Evolutionary conservation across 192 early-diverging fungal species (phyloP), one percentile per base, ranked within the genome.

Genomic region (Coemansia sp.): DNA sequence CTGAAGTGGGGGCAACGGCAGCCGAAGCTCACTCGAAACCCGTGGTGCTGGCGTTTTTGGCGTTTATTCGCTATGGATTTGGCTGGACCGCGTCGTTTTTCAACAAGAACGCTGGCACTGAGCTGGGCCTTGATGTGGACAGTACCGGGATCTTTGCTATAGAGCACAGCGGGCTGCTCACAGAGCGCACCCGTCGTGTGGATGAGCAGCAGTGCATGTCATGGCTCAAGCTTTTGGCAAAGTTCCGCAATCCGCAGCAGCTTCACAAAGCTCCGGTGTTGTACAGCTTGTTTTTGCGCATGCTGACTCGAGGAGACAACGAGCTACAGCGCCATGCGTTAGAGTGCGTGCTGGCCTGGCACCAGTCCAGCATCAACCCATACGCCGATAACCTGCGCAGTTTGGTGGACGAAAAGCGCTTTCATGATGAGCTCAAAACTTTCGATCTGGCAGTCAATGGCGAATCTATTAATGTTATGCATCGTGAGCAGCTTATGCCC

Each of bases 401-500:
- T 14, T 67, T 99, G 31, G 67, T 89, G 5, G 87, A 93, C 39
- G 94, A 97, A 20, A 77, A 79, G 44, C 88, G 86, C 55, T 97
- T 96, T 83, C 87, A 96, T n/a, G 94, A 97, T 59, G 85, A 87
- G 56, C 79, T 98, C 18, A 78, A 89, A 21, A 86, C 84, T 1
- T 84, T 96, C 38, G 78, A 88, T 43, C 63, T 94, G 31, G 83
- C 83, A 12, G 72, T 81, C 13, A 72, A 82, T 12, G 83, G 81
- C 55, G 69, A 65, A 5, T 75, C 78, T 0, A 81, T 93, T 47
- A 84, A 88, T 53, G 59, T 73, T 5, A 65, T 80, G 37, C 85
- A 94, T 63, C 84, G 89, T 30, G 77, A 78, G 14, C 81, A 83
- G 15, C 55, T 94, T 13, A 83, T 94, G 79, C 83, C 87, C 3